Percentiles rank a stretch among this genome's conserved stretches.
Conservation (phyloP, 2,329 filamentous ascomycete species). For the Camillea tinctor region DNA sequence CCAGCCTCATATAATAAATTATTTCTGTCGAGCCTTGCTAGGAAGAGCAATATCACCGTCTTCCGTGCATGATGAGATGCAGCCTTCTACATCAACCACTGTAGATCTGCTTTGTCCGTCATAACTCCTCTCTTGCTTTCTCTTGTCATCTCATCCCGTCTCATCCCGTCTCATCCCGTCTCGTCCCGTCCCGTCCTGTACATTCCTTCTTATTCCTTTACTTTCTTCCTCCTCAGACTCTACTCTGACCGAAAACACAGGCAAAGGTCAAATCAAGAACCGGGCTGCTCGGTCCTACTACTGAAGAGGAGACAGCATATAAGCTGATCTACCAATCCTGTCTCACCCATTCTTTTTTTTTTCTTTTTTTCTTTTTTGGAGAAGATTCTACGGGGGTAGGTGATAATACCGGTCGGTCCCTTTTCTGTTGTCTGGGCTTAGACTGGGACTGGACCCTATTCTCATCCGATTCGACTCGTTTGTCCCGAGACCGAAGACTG, state of each 20-base stretch:
- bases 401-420: no score
- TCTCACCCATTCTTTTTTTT: no score
- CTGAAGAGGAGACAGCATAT: no score
- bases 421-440: background rate
- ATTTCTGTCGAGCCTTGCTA: background rate
- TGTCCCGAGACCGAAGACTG: background rate
- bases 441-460: background rate
- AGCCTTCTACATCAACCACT: background rate
- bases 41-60: background rate
- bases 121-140: background rate
- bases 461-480: background rate
- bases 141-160: background rate
- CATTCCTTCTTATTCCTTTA: no score
- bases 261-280: no score
- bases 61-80: background rate
- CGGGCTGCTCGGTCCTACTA: no score
- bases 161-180: background rate
- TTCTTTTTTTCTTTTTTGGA: no score
- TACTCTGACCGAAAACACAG: no score
- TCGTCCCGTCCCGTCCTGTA: background rate
- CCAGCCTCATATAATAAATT: background rate
- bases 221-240: no score
- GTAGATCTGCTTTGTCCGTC: background rate
- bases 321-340: no score
- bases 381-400: no score